phyloP scores from a whole-genome alignment of 441 rosid genomes.

The Corymbia calophylla region DNA sequence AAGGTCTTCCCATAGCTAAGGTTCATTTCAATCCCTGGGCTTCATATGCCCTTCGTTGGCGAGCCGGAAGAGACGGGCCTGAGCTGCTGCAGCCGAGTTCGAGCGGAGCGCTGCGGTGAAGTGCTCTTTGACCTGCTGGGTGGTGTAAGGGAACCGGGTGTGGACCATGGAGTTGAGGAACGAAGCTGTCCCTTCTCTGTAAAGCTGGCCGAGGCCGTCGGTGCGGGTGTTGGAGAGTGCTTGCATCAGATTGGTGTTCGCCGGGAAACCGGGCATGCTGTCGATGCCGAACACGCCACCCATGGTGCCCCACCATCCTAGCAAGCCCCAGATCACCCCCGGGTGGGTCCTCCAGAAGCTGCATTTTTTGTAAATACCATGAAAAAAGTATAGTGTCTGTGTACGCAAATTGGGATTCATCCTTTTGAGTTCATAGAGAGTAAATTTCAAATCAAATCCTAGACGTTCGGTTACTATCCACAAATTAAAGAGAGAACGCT shows the following conservation, averaged over 20 bases:
- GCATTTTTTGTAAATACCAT: background rate
- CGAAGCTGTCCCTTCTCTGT: slow-evolving; percentile 1
- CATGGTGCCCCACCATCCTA: slow-evolving; percentile 70
- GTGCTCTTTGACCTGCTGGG: background rate
- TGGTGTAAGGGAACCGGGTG: background rate
- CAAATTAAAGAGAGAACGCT: background rate
- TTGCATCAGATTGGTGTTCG: background rate
- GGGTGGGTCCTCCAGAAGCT: slow-evolving; percentile 78
- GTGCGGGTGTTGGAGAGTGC: background rate
- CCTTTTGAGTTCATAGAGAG: background rate
- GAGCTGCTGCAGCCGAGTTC: background rate
- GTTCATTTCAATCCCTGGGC: background rate
- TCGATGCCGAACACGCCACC: slow-evolving; percentile 10
- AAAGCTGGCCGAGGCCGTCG: background rate
- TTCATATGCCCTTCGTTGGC: background rate
- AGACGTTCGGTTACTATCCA: background rate
- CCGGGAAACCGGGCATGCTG: background rate
- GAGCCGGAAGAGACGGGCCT: background rate
- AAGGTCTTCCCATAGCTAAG: background rate
- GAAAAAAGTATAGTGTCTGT: background rate
- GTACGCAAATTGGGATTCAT: background rate
- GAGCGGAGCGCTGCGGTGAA: background rate
- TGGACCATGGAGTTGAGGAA: slow-evolving; percentile 2
- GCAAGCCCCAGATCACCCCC: slow-evolving; percentile 45
- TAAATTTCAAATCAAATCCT: background rate